Conservation (phyloP, 2,329 filamentous ascomycete species). For the Stromatinia cepivora region DNA sequence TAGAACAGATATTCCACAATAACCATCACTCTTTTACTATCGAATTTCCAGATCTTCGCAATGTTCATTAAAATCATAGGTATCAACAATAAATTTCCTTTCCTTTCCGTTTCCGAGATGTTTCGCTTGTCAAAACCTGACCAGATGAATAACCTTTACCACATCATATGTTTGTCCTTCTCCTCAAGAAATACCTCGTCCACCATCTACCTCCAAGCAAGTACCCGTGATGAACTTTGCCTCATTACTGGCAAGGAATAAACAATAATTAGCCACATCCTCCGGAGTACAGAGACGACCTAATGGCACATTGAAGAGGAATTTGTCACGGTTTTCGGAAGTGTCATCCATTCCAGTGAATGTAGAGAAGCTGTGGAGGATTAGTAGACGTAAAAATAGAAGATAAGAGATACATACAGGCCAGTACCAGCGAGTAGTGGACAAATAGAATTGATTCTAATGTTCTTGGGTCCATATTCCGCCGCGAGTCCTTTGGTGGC, state of each 20-base stretch:
- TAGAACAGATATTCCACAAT: background rate
- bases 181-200: slow-evolving; percentile 42
- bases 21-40: background rate
- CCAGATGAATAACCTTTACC: background rate
- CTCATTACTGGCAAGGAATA: slow-evolving; percentile 71
- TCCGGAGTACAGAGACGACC: slow-evolving; percentile 56
- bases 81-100: background rate
- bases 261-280: slow-evolving; percentile 70
- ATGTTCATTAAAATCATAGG: background rate
- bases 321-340: slow-evolving; percentile 57
- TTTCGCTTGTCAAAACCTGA: background rate
- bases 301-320: slow-evolving; percentile 56
- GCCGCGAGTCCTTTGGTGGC: slow-evolving; percentile 68
- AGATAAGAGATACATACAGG: slow-evolving; percentile 42
- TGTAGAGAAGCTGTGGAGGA: slow-evolving; percentile 34
- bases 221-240: slow-evolving; percentile 70
- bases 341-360: slow-evolving; percentile 65
- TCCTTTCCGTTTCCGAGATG: background rate
- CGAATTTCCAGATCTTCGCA: background rate
- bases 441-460: slow-evolving; percentile 71
- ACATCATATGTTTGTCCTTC: background rate
- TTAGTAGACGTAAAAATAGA: slow-evolving; percentile 27
- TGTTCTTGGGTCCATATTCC: slow-evolving; percentile 70
- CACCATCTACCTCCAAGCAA: slow-evolving; percentile 66
- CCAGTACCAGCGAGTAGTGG: slow-evolving; percentile 68